These are phyloP conservation scores for Malassezia slooffiae DNA, from an alignment of 1,284 basidiomycete species.

Conservation along the genomic window DNA sequence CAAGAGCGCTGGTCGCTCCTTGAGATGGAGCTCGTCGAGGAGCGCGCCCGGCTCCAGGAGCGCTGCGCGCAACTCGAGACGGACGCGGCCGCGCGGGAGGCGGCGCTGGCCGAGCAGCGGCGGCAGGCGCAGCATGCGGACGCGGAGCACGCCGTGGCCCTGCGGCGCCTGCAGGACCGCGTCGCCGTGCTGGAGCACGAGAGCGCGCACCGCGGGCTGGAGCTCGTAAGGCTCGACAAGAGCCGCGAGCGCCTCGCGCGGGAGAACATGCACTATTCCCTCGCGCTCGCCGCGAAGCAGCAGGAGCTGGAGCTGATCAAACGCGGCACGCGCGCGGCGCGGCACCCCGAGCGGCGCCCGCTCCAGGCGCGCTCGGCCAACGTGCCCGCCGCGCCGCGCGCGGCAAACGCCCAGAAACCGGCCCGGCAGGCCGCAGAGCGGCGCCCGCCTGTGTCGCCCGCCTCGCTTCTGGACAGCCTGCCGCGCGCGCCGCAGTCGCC, in stretches of 20 bases:
- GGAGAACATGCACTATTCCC: slow-evolving; percentile 25
- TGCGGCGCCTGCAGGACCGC: slow-evolving; percentile 5
- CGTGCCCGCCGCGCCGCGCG: too few relatives aligned
- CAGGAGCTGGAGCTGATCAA: slow-evolving; percentile 32
- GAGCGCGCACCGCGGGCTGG: slow-evolving; percentile 16
- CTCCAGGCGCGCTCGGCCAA: too few relatives aligned
- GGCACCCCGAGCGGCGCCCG: slow-evolving; percentile 2
- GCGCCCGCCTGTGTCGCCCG: too few relatives aligned
- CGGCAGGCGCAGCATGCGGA: neutral
- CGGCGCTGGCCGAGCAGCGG: neutral
- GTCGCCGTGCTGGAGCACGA: slow-evolving; percentile 16
- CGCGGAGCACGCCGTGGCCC: slow-evolving; percentile 3
- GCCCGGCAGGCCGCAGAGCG: too few relatives aligned
- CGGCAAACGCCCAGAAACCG: too few relatives aligned
- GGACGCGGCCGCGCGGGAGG: neutral
- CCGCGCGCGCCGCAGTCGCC: too few relatives aligned
- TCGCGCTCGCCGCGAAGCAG: slow-evolving; percentile 29
- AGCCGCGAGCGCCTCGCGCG: slow-evolving; percentile 29
- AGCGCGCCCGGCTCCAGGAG: slow-evolving; percentile 1
- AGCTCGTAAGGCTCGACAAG: slow-evolving; percentile 20
- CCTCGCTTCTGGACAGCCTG: too few relatives aligned
- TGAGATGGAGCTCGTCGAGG: neutral
- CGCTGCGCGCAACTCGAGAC: neutral
- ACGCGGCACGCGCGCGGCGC: slow-evolving; percentile 14
- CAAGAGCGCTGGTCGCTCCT: neutral